phyloP scores from a whole-genome alignment of 495 filamentous ascomycete species.

The Aspergillus biplanus region DNA sequence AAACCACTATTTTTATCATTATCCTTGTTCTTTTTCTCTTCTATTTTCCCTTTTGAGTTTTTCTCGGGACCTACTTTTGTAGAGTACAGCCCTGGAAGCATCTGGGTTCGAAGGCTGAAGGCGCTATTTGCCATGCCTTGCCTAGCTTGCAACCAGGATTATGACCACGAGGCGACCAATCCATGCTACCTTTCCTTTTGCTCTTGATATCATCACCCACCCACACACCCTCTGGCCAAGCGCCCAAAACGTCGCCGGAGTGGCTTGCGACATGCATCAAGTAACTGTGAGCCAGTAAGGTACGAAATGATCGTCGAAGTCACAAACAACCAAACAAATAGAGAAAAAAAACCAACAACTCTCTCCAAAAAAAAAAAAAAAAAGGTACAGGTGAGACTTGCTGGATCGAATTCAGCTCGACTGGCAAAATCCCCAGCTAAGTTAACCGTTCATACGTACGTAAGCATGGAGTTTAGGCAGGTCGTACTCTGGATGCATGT shows the following conservation, averaged over 20 bases:
- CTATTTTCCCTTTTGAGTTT: no score
- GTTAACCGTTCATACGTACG: not conserved
- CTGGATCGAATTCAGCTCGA: no score
- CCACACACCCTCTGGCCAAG: not conserved
- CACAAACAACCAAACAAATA: not conserved
- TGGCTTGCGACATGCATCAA: constrained; percentile 5
- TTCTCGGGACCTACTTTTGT: no score
- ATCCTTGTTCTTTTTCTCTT: no score
- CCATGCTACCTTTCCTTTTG: not conserved
- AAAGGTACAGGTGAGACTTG: no score
- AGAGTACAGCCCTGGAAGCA: no score
- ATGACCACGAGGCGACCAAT: constrained; percentile 6
- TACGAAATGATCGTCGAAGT: constrained; percentile 4
- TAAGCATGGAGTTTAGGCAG: not conserved
- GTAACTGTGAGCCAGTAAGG: constrained; percentile 15
- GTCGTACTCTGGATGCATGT: not conserved
- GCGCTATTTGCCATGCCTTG: not conserved
- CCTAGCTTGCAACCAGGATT: not conserved
- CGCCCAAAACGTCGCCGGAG: not conserved
- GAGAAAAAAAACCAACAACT: not conserved
- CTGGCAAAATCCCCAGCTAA: no score
- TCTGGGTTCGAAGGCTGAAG: no score
- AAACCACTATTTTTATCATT: no score
- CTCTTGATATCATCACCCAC: not conserved
- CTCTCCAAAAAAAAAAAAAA: no score